Evolutionary conservation across 2,329 filamentous ascomycete genomes (phyloP), one percentile per base, ranked within the genome.

Genomic region (Endoconidiophora polonica): DNA sequence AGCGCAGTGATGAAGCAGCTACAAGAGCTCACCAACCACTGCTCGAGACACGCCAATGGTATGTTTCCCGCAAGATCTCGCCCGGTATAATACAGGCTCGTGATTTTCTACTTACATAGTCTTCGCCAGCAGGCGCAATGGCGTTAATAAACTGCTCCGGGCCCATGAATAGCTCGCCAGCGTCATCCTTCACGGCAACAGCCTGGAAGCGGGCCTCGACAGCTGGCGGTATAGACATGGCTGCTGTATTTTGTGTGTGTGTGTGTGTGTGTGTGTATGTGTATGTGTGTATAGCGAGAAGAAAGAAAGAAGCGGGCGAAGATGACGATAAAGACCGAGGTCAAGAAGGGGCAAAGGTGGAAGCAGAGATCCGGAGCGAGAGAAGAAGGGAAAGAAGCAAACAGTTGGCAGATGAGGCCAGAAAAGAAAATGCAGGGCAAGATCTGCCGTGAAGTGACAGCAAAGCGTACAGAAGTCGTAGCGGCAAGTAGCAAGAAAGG

Each of bases 121-220:
- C 87, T 66, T 94, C 86, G 53, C 79, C 73, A 44, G 75, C 73
- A 4, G 91, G 91, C 58, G 86, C 88, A 68, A 98, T 79, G 24
- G 90, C 90, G 60, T 88, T 73, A 59, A 95, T 78, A 64, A 98
- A 98, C 63, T 93, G 77, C n/a, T 88, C 77, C 55, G 83, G 77
- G 43, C 75, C 79, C 76, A 98, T 83, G 61, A 76, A 86, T 51
- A 79, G 70, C 60, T 95, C 86, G 52, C 83, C 88, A 7, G 79
- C 74, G 58, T 78, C 70, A 60, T 94, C 86, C 63, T 81, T 83
- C 60, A 74, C 67, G 39, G 91, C 86, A 69, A 88, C 72, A 61
- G 76, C 76, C 58, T 79, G 66, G 66, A 96, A 98, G 55, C 79
- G 79, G 52, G 78, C 71, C 66, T 80, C 84, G 56, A 46, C 38